Evolutionary conservation across 495 filamentous ascomycete species (phyloP), one percentile per base, ranked within the genome.

Genomic region (Daldinia decipiens): DNA sequence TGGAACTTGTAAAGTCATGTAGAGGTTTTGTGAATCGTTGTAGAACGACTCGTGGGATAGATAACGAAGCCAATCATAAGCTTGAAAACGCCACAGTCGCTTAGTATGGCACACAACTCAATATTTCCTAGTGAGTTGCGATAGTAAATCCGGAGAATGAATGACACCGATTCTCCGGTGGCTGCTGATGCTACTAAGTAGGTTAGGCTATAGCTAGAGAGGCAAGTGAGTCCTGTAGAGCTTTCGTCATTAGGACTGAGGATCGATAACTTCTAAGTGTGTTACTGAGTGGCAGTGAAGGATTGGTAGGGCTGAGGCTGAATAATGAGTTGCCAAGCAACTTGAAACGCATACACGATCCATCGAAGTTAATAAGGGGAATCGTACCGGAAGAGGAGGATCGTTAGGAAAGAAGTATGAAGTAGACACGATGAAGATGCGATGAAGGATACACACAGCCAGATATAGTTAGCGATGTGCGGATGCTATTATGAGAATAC

Each of bases 221-320:
- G 21, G 8, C 17, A 29, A 6, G 19, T n/a, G 53, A 32, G 31
- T 32, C 4, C 27, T 45, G 50, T 32, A 32, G 17, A 38, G 32
- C 45, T 36, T 11, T 39, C 12, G 55, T 58, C 39, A 34, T 36
- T 47, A 47, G 43, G 43, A 47, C 43, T 47, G 19, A 21, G 9
- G 19, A 24, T 5, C 43, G 43, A 13, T 12, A 13, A 24, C 9
- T 59, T 4, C 21, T 17, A 4, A 53, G 17, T 50, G 40, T 40
- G 50, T 65, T 56, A 50, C 45, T 51, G 7, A 43, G 51, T 52
- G 53, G 55, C 31, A 40, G 45, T 59, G 40, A 61, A 65, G 64
- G 65, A 72, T 72, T 24, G 29, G 40, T 68, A 68, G 59, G 70
- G 70, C 65, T 72, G 65, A 72, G 59, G 65, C 70, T 68, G 70